Base-by-base conservation (phyloP, 2,329 filamentous ascomycete species). In the Alternaria sp. region DNA sequence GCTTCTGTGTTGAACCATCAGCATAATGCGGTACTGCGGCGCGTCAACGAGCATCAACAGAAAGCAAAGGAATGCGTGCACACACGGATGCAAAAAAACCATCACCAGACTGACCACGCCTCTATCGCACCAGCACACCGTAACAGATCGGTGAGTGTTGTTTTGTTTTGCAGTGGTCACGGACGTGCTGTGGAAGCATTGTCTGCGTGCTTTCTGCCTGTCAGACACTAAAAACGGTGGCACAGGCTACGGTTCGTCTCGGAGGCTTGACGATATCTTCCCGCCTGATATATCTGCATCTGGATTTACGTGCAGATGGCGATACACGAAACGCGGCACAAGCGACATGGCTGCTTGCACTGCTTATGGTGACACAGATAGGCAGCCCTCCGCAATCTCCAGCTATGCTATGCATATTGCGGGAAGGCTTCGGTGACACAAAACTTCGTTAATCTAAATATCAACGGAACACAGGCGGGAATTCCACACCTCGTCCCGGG, bases 391-490 rank as follows among this genome's bases (percentile, higher is more conserved):
- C 62, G 53, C 66, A 63, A 49, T 62, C 46, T 65, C 56, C 58
- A 61, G 58, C 56, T 60, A 66, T 69, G 65, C 62, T 61, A 67
- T 65, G 69, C 69, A 70, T 66, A 55, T 56, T 51, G 56, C 60
- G 62, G 56, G 56, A 56, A 63, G 57, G 56, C 57, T 41, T 60
- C 51, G 63, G 65, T 70, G 56, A 68, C 63, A 74, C 71, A 67
- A 62, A 62, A 62, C 51, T 57, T 75, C 72, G 73, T 75, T 64
- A 73, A 75, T 74, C 72, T 72, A 66, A 68, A 60, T 58, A 49
- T 52, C 63, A 62, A 56, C 60, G 63, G 63, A 61, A 63, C 63
- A 61, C 58, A 66, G 58, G 62, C 65, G 63, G 67, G 61, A 65
- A 63, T 66, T 70, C 64, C 56, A 72, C 64, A 59, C 53, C 62